Evolutionary conservation across 2,329 filamentous ascomycete species (phyloP).

Genomic region (Monosporascus cannonballus): DNA sequence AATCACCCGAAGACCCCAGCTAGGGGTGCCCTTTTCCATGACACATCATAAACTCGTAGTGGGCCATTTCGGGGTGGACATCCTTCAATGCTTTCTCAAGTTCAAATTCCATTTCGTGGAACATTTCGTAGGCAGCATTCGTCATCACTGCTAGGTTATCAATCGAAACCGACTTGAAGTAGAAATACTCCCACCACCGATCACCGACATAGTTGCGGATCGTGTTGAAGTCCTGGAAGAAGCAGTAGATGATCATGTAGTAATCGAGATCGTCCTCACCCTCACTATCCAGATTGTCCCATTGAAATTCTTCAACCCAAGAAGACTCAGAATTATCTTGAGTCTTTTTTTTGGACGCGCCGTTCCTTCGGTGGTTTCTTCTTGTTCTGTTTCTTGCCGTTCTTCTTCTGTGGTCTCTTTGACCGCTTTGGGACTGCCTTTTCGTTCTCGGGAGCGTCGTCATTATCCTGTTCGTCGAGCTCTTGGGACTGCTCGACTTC

Average conservation of each 20-base stretch:
- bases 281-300: conserved; percentile 8
- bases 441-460: conserved; percentile 4
- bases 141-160: conserved; percentile 23
- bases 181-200: conserved; percentile 27
- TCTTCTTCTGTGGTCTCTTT: conserved; percentile 4
- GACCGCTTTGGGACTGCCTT: background rate
- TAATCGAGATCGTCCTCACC: conserved; percentile 21
- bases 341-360: conserved; percentile 1
- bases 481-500: conserved; percentile 14
- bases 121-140: conserved; percentile 27
- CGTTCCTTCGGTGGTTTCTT: conserved; percentile 6
- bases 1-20: too few species aligned
- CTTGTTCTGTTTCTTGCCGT: conserved; percentile 4
- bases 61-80: conserved; percentile 3
- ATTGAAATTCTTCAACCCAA: conserved; percentile 19
- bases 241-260: conserved; percentile 29
- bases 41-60: conserved; percentile 22
- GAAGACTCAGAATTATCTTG: background rate
- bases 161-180: conserved; percentile 16
- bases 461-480: conserved; percentile 7
- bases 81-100: conserved; percentile 14
- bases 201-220: conserved; percentile 24
- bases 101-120: conserved; percentile 22
- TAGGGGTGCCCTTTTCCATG: too few species aligned
- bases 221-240: conserved; percentile 28